phyloP scores from a whole-genome alignment of 2,329 filamentous ascomycete species.

The Fusarium musae region DNA sequence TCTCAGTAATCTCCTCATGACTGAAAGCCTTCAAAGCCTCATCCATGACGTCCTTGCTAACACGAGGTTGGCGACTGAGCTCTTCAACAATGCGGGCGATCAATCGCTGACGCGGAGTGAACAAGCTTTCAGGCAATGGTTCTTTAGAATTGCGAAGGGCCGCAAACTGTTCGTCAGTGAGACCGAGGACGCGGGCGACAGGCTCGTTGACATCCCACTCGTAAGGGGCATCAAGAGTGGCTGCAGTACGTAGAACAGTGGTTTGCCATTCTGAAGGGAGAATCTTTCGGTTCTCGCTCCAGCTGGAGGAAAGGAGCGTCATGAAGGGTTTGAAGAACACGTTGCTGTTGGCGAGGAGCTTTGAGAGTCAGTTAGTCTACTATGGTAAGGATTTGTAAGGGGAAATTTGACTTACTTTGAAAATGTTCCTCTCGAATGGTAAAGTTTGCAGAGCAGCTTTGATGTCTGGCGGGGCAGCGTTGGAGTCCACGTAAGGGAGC shows the following conservation, averaged over 20 bases:
- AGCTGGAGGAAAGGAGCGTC: conserved; percentile 6
- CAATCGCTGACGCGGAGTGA: conserved; percentile 4
- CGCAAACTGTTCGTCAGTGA: neutral
- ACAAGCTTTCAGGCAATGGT: neutral
- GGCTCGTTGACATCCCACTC: conserved; percentile 22
- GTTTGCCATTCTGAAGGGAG: conserved; percentile 12
- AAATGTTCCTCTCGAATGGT: conserved; percentile 20
- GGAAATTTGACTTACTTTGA: neutral
- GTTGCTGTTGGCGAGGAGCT: conserved; percentile 15
- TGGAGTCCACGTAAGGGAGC: conserved; percentile 16
- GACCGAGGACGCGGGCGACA: conserved; percentile 5
- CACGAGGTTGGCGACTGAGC: neutral
- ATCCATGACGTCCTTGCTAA: neutral
- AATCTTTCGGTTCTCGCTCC: conserved; percentile 12
- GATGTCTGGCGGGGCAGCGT: neutral
- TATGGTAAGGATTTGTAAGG: fast-evolving
- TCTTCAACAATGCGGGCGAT: neutral
- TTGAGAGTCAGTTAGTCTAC: fast-evolving
- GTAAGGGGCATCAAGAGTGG: conserved; percentile 4
- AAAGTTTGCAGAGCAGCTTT: conserved; percentile 17
- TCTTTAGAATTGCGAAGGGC: neutral
- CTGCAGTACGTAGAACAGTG: conserved; percentile 5
- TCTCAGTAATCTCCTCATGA: conserved; percentile 6
- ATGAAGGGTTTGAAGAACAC: conserved; percentile 15
- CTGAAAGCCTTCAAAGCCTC: neutral